Evolutionary conservation across 2,329 filamentous ascomycete genomes (phyloP), one percentile per base, ranked within the genome.

Genomic region (Hymenoscyphus occultus): DNA sequence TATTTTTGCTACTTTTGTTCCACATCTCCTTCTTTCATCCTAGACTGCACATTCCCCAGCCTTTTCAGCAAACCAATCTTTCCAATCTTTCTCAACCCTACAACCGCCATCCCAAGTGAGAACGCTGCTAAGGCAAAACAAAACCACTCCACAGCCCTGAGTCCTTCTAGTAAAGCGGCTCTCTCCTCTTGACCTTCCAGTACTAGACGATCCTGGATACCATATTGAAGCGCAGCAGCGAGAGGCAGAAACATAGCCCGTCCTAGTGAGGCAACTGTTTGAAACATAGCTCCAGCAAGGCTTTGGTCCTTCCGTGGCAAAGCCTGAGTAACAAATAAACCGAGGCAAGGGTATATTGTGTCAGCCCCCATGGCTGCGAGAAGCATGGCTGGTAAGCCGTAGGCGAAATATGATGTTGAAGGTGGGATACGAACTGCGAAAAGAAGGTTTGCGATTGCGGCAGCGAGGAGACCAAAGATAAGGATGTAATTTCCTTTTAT

Each of bases 261-360:
- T 0, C 88, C 88, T 39, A 90, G 78, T 71, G 90, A 87, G 0
- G 85, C 85, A 13, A 87, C 83, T 0, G 87, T 83, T 65, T 90
- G 90, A 72, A 91, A 85, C 9, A 90, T 80, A 0, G 87, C 89
- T 0, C 88, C 89, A 0, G 88, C 88, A 0, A 91, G 75, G 1
- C 87, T 86, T 71, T 91, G 88, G 67, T 91, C 87, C 60, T 86
- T 83, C 0, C 79, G 78, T 0, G 87, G 84, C 0, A 91, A 79
- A 0, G 83, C 80, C 66, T 85, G 84, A 0, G 87, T 88, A 0
- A 85, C 88, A 72, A 89, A 90, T 0, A 91, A 80, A 0, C 86
- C 87, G 19, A 91, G 77, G 4, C 84, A 84, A 0, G 88, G 88
- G 80, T 86, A 90, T 0, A 87, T 80, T 0, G 86, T 88, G 72